A percentile compares a stretch with the other conserved stretches of the same genome.
Conservation (phyloP, 768 basidiomycete genomes). For the Leccinum barrowsii region DNA sequence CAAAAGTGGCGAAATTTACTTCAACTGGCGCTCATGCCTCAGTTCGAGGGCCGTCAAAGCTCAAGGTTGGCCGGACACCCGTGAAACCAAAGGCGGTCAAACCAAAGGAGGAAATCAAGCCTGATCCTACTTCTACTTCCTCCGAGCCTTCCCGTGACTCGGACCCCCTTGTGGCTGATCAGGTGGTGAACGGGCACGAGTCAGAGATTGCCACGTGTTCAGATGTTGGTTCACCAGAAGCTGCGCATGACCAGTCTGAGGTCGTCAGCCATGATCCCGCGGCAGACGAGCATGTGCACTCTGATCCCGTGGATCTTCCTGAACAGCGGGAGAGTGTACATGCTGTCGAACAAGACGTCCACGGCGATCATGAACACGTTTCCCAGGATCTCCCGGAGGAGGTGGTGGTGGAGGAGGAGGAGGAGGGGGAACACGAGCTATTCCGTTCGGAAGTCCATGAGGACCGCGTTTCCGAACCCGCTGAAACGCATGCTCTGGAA, state of each 20-base stretch:
- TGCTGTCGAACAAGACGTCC: slow-evolving; percentile 7
- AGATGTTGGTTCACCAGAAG: slow-evolving; percentile 19
- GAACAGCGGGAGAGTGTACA: slow-evolving; percentile 10
- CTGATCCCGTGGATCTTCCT: slow-evolving; percentile 9
- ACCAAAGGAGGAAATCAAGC: slow-evolving; percentile 16
- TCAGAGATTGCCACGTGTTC: slow-evolving; percentile 11
- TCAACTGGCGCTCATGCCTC: slow-evolving; percentile 26
- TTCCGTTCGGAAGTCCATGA: slow-evolving; percentile 8
- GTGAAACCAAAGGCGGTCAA: slow-evolving; percentile 23
- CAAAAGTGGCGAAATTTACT: slow-evolving; percentile 29
- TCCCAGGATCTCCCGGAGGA: slow-evolving; percentile 6
- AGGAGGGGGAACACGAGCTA: slow-evolving; percentile 6
- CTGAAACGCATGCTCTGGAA: slow-evolving; percentile 10
- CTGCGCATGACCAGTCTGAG: slow-evolving; percentile 14
- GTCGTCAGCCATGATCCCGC: slow-evolving; percentile 12
- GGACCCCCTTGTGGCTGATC: slow-evolving; percentile 19
- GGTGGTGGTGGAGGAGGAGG: not conserved
- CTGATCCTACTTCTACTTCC: slow-evolving; percentile 21
- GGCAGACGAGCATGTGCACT: slow-evolving; percentile 4
- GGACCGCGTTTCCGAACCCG: slow-evolving; percentile 4
- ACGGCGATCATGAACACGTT: slow-evolving; percentile 3
- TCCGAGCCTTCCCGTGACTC: slow-evolving; percentile 23
- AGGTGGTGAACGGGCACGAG: slow-evolving; percentile 26
- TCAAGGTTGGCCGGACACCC: slow-evolving; percentile 25
- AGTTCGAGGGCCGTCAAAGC: slow-evolving; percentile 29